Evolutionary conservation across 805 yeast genomes (phyloP), one percentile per base, ranked within the genome.

Genomic region (Metschnikowia orientalis): DNA sequence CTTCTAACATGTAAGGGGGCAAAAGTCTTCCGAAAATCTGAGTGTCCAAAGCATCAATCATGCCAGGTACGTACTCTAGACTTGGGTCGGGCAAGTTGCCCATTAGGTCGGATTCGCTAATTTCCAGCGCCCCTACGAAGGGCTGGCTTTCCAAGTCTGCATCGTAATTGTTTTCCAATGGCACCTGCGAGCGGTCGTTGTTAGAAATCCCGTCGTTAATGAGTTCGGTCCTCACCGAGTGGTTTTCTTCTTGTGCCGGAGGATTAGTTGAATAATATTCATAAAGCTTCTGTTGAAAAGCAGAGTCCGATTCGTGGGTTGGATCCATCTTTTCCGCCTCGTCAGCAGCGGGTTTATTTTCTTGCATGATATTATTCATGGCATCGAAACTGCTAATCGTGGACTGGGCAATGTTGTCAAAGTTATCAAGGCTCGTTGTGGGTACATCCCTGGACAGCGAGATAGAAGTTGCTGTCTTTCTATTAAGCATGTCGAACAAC

Each of bases 1-100:
- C 38, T 34, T 62, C 67, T 29, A 79, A 65, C 94, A 85, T 85
- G 52, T 83, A 85, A 3, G 95, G 92, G 2, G 95, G 95, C 30
- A 85, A 53, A 42, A 82, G 79, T 23, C 84, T 63, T 1, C 95
- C 96, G 63, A 87, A 87, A 12, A 87, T 70, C 50, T 85, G 89
- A 50, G 85, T 76, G 53, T 87, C 96, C 28, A 87, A 58, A 44
- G 81, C 83, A 54, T 87, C 95, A 68, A 87, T 81, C 26, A 84
- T 80, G 4, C 95, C 92, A 1, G 92, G 86, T 40, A 83, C 69
- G 47, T 84, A 83, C 33, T 62, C 57, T 24, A 55, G 46, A 10
- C 42, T 37, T 5, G 37, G 28, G 17, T 32, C 22, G 26, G 15
- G 29, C 26, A 33, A 17, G 21, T 19, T 20, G 12, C 25, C 36